Base-by-base conservation (phyloP, 257 asterid genomes). In the Anisodus tanguticus region DNA sequence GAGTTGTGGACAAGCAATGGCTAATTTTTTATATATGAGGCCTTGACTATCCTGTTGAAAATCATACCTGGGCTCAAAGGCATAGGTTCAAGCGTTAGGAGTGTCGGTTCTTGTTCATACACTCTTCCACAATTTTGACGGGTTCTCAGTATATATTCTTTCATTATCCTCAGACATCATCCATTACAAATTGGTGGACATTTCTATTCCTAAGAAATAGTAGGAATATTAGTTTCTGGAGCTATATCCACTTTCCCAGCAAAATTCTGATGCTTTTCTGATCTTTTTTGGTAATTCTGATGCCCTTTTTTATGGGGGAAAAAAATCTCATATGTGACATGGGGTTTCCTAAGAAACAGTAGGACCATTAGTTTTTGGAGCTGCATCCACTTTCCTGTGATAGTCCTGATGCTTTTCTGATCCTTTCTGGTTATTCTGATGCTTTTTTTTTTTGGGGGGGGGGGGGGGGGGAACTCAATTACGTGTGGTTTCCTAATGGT, bases 101-200 rank as follows among this genome's bases (percentile, higher is more conserved):
- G 13, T 26, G 26, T 53, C 5, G 10, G 37, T 26, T 76, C 15
- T 53, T 77, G 64, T 53, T 51, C 82, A 51, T 53, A 51, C 81
- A 53, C 64, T 3, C 67, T 2, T 43, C 41, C 68, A 64, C 84
- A 43, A 26, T 62, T 49, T 59, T 60, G 64, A 81, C 41, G 5
- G 76, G 22, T 81, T 45, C 59, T 81, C 60, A 62, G 84, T 64
- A 62, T 66, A 62, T 81, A 81, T 81, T 81, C 76, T 81, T 45
- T 39, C 84, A 81, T 81, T 81, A 60, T 58, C 83, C 74, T 58
- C 74, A 19, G 55, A 10, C 74, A 17, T 47, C 7, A 81, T 81
- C 13, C 41, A 81, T 81, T 15, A 69, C 49, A 26, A 19, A 76
- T 26, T 76, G 81, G 43, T 49, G 7, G 39, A 41, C 45, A 5